Base-by-base conservation (phyloP, 257 asterid genomes). In the Solanum chiquidenum region DNA sequence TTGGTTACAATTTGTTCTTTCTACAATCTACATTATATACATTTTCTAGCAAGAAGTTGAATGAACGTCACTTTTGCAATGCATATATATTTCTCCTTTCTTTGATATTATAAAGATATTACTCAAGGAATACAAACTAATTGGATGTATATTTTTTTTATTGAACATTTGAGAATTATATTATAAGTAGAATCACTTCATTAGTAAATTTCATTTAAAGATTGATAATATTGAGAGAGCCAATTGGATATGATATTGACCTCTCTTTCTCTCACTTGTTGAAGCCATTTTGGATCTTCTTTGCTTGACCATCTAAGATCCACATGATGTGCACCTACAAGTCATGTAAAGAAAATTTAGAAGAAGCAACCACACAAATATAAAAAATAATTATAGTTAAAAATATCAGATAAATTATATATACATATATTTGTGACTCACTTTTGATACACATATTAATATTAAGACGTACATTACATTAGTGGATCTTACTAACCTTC, bases 201-300 rank as follows among this genome's bases (percentile, higher is more conserved):
- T 62, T 62, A n/a, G 31, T 68, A 75, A 58, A 75, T 25, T n/a
- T 88, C 89, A n/a, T 85, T 62, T 34, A 90, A 72, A 88, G 52
- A 40, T 12, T 86, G 93, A 89, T 86, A 86, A 12, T 85, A 66
- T 66, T 85, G 87, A 85, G 79, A 66, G 40, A 85, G 34, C 87
- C 87, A 85, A 3, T 85, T 85, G 40, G 75, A 71, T 85, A 85
- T 66, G 64, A 85, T 85, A 21, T 66, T 44, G 25, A 85, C 21
- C 37, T 85, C 87, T 44, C 40, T 66, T 31, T 6, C 20, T 60
- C 87, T 85, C 21, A 85, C 93, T 74, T 91, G 86, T 88, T 75
- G 87, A 12, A 95, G 99, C 99, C 99, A 96, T 58, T 91, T 80
- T 64, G 99, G 99, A 89, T 96, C 99, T 91, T 94, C 94, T 29